Evolutionary conservation across 2,329 filamentous ascomycete species (phyloP).

Genomic region (Trichoderma aggressivum): DNA sequence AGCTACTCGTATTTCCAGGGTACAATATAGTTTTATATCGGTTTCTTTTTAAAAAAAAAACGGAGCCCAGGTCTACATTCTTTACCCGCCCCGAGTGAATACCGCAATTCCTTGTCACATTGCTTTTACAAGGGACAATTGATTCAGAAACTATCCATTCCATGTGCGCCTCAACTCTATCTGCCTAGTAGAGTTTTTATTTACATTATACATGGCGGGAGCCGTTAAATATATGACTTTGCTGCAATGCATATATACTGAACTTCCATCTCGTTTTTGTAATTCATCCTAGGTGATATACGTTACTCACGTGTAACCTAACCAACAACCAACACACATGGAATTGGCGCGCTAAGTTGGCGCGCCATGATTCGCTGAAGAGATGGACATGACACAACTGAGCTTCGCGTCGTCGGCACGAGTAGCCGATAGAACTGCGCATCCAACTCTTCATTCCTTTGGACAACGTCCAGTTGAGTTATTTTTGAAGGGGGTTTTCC

Average conservation of each 20-base stretch:
- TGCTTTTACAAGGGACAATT: neutral
- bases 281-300: neutral
- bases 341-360: neutral
- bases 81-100: neutral
- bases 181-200: neutral
- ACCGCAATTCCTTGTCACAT: neutral
- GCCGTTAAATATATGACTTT: neutral
- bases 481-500: neutral
- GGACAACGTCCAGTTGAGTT: neutral
- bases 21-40: too few relatives aligned
- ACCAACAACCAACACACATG: neutral
- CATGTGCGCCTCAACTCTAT: neutral
- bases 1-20: too few relatives aligned
- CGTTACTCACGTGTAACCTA: neutral
- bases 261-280: neutral
- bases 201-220: neutral
- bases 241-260: neutral
- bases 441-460: neutral
- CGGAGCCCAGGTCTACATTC: neutral
- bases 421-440: neutral
- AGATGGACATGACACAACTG: neutral
- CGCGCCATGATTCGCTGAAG: neutral
- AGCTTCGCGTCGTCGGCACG: neutral
- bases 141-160: neutral
- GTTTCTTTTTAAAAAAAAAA: neutral